Percentiles rank a stretch among this genome's conserved stretches.
These are phyloP conservation scores for Aspergillus incahuasiensis DNA, from an alignment of 495 filamentous ascomycete species.

Conservation along the genomic window DNA sequence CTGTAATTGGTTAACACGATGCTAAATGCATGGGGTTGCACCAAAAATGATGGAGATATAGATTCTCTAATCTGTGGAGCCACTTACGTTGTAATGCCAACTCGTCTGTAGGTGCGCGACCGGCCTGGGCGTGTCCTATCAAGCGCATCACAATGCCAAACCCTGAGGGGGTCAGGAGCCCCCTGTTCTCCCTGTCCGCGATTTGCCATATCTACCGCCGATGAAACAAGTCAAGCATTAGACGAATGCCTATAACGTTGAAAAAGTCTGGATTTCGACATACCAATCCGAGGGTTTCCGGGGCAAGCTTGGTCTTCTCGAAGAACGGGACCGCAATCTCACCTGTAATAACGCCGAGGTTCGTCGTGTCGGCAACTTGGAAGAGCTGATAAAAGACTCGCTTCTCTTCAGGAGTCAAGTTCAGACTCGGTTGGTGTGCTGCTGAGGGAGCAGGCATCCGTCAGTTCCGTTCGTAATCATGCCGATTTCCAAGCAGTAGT, in stretches of 20 bases:
- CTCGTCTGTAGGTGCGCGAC: constrained; percentile 72
- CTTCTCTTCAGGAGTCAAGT: constrained; percentile 89
- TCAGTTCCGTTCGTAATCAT: constrained; percentile 25
- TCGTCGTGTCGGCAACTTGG: constrained; percentile 80
- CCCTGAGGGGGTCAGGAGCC: constrained; percentile 83
- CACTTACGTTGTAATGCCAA: constrained; percentile 61
- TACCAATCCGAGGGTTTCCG: constrained; percentile 85
- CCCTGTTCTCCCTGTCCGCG: constrained; percentile 92
- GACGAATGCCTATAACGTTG: not conserved
- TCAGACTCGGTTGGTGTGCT: constrained; percentile 62
- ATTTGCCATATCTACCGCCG: constrained; percentile 89
- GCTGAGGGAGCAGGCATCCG: constrained; percentile 19
- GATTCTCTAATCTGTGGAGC: not conserved
- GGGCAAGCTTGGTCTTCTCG: constrained; percentile 85
- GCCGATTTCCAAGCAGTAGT: constrained; percentile 12
- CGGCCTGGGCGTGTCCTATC: constrained; percentile 92
- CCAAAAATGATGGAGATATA: not conserved
- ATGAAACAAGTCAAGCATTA: constrained; percentile 4
- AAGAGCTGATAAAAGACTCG: constrained; percentile 90
- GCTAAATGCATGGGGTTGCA: constrained; percentile 15
- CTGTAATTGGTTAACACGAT: constrained; percentile 37
- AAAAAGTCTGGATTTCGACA: constrained; percentile 18
- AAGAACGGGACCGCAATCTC: constrained; percentile 97
- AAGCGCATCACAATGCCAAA: constrained; percentile 88
- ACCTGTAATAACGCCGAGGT: constrained; percentile 89